Evolutionary conservation across 768 basidiomycete species (phyloP).

Genomic region (Amanita molliuscula): DNA sequence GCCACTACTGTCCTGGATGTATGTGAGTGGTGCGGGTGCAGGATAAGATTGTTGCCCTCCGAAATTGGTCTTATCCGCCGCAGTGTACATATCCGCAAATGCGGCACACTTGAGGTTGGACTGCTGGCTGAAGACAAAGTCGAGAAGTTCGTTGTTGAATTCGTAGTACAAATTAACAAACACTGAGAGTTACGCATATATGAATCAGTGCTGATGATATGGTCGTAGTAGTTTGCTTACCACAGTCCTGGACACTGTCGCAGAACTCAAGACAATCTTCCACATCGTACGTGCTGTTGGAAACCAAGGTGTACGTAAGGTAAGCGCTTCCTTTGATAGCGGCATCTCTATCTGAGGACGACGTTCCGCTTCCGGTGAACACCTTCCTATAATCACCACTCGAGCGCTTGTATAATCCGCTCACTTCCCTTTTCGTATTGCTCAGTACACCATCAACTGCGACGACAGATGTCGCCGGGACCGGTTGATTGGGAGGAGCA

Average conservation of each 20-base stretch:
- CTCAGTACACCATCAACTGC: neutral
- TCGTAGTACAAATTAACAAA: conserved; percentile 43
- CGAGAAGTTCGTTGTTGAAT: conserved; percentile 31
- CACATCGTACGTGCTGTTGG: conserved; percentile 35
- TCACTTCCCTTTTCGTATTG: neutral
- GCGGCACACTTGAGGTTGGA: conserved; percentile 40
- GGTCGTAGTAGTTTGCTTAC: conserved; percentile 18
- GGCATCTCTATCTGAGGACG: conserved; percentile 25
- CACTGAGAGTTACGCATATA: conserved; percentile 17
- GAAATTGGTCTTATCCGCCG: conserved; percentile 33
- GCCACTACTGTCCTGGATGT: conserved; percentile 34
- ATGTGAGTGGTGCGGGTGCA: conserved; percentile 24
- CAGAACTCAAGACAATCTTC: conserved; percentile 33
- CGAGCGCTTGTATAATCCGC: neutral
- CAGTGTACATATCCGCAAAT: conserved; percentile 32
- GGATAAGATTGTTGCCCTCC: conserved; percentile 32
- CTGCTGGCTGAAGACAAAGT: conserved; percentile 23
- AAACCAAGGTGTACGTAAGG: conserved; percentile 34
- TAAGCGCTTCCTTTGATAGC: conserved; percentile 40
- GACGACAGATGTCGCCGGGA: neutral
- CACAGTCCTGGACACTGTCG: conserved; percentile 25
- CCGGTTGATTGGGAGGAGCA: conserved; percentile 7
- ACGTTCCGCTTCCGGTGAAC: conserved; percentile 28
- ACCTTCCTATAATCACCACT: conserved; percentile 13
- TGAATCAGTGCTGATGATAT: neutral